phyloP scores from a whole-genome alignment of 2,329 filamentous ascomycete species.

The Capronia epimyces region DNA sequence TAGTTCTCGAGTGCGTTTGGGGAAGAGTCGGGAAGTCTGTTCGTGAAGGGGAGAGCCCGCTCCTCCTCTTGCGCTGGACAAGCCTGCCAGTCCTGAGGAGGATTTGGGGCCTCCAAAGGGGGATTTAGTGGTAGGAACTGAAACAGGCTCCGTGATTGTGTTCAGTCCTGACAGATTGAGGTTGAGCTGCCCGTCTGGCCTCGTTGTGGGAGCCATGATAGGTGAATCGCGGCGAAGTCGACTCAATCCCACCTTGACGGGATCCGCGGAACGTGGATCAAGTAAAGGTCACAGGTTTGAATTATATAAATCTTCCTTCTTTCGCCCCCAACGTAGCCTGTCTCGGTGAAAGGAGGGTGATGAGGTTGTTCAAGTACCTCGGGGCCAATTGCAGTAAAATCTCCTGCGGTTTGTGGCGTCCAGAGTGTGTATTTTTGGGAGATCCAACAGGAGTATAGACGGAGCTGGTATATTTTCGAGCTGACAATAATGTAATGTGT shows the following conservation, averaged over 20 bases:
- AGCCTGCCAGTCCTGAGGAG: constrained; percentile 35
- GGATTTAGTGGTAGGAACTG: constrained; percentile 24
- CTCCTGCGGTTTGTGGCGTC: neutral
- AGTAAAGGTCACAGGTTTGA: neutral
- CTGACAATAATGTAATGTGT: neutral
- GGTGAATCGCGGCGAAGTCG: neutral
- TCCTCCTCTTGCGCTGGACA: constrained; percentile 64
- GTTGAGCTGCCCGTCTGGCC: constrained; percentile 26
- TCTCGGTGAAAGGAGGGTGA: neutral
- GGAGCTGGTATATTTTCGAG: neutral
- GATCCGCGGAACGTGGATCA: neutral
- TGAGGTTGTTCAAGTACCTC: neutral
- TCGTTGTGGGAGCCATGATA: constrained; percentile 23
- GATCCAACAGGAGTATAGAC: neutral
- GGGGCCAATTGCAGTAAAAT: neutral
- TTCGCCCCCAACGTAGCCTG: neutral
- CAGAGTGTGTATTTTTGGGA: neutral
- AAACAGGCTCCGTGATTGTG: constrained; percentile 21
- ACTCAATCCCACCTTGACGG: neutral
- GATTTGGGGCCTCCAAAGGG: constrained; percentile 26
- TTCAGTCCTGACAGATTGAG: constrained; percentile 26
- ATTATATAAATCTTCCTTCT: neutral
- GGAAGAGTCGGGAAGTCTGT: constrained; percentile 72
- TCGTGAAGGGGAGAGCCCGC: constrained; percentile 96
- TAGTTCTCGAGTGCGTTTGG: constrained; percentile 95